Conservation (phyloP, 495 filamentous ascomycete genomes). For the Penicillium argentinense region DNA sequence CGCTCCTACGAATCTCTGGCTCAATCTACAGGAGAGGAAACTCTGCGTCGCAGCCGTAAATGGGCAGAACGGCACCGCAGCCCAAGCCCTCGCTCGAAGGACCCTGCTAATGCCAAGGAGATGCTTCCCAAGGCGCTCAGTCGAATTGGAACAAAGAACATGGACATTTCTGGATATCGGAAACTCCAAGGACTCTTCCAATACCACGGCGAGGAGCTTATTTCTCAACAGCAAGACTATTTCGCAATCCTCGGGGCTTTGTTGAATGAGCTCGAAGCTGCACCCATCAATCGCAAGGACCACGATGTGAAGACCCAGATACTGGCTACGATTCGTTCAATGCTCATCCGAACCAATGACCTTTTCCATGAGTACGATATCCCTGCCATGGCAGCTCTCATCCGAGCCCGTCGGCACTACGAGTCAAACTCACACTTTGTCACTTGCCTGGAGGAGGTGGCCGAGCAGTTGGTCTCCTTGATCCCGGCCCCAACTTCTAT, state of each 20-base stretch:
- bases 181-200: slow-evolving; percentile 81
- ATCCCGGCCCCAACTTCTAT: slow-evolving; percentile 49
- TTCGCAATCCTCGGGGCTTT: slow-evolving; percentile 71
- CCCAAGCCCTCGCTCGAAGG: slow-evolving; percentile 42
- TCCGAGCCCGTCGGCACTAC: slow-evolving; percentile 61
- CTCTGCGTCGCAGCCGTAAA: slow-evolving; percentile 23
- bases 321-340: slow-evolving; percentile 73
- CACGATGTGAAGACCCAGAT: slow-evolving; percentile 80
- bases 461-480: slow-evolving; percentile 50
- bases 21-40: slow-evolving; percentile 12
- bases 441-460: slow-evolving; percentile 57
- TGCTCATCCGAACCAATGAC: slow-evolving; percentile 66
- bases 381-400: slow-evolving; percentile 63
- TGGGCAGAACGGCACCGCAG: slow-evolving; percentile 32
- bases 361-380: slow-evolving; percentile 65
- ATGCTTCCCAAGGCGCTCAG: slow-evolving; percentile 76
- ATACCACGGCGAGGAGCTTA: slow-evolving; percentile 57
- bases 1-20: slow-evolving; percentile 19
- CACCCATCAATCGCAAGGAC: slow-evolving; percentile 33
- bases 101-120: slow-evolving; percentile 48
- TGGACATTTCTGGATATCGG: slow-evolving; percentile 87
- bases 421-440: slow-evolving; percentile 55
- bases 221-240: slow-evolving; percentile 57
- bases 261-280: slow-evolving; percentile 70
- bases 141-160: slow-evolving; percentile 64